Evolutionary conservation across 179 eudicot species (phyloP), one percentile per base, ranked within the genome.

Genomic region (Monotropa hypopitys): DNA sequence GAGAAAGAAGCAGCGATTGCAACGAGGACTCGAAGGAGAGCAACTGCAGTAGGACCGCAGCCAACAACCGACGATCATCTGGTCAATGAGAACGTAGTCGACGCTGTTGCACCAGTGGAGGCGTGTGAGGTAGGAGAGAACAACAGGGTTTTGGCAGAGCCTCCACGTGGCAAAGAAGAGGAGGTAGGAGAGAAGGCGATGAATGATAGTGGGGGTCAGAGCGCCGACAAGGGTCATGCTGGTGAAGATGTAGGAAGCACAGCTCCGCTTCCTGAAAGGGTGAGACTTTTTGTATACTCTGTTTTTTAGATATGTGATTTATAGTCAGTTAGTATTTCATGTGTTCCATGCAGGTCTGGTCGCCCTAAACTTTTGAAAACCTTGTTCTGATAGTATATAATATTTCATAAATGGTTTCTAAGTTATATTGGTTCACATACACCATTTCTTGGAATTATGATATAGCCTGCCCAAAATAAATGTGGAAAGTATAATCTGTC

Each of bases 211-310:
- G 85, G 77, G 12, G 86, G 63, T 5, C 72, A 56, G 50, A 85
- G 85, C 68, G 81, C 66, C 2, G 85, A 78, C n/a, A 88, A 88
- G 82, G 86, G 61, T 7, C 78, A 77, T 65, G 85, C 80, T 2
- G 85, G 66, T 32, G 92, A 84, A 35, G 90, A 86, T 33, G 91
- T 87, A 15, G 86, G 84, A 2, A 74, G 38, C 59, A 69, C 79
- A 4, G 62, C 82, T 0, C 87, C 87, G 20, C 49, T 89, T 46
- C 92, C 92, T 76, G 87, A 88, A 38, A 85, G 69, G 90, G 92
- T 89, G 57, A 68, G 78, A 72, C 18, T 72, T 57, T 79, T 20
- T 42, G 35, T 61, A 26, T 50, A 46, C 77, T 72, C 47, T 26
- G 4, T 50, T 15, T 3, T 50, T 13, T 3, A 13, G 54, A 50